Base-by-base conservation (phyloP, 164 flowering plant species). In the Amborella trichopoda region DNA sequence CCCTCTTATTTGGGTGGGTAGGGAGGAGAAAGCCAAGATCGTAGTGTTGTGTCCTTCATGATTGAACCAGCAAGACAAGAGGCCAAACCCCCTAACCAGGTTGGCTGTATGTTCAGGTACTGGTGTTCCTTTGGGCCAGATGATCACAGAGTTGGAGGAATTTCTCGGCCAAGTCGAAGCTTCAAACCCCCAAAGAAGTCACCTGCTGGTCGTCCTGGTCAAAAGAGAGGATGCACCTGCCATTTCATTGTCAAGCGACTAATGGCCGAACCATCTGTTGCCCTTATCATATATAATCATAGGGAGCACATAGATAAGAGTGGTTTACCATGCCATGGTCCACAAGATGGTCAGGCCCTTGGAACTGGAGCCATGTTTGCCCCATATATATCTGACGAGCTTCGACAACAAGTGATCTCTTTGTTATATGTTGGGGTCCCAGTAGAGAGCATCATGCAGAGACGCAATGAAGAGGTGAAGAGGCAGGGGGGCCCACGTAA, bases 91-190 rank as follows among this genome's bases (percentile, higher is more conserved):
- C 12, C 37, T 33, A 33, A 33, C 12, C 14, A 33, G 12, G 37
- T 32, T 14, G 33, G 28, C 57, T 67, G 25, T 49, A 50, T 63
- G n/a, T 65, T 54, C 68, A 93, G 99, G 80, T 93, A 93, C 50
- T 88, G 99, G 90, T 93, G 99, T 59, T 88, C 99, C 13, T 93
- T 82, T 77, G 99, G 99, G 10, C 99, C 99, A 11, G 96, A 93
- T 61, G 99, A 93, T 55, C 88, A 77, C 49, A 63, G 95, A 57
- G 74, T 77, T 47, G 96, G 96, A 41, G 99, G 96, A 2, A 47
- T 71, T 64, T 74, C 78, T 37, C 71, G 95, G 37, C 96, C 96
- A 1, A 87, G 96, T 50, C 71, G 98, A 63, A 80, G 36, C 39
- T 77, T 81, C 40, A 75, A 77, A 61, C 63, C 69, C 0, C 76